phyloP scores from a whole-genome alignment of 306 rosid species.

The Cicer cuneatum region DNA sequence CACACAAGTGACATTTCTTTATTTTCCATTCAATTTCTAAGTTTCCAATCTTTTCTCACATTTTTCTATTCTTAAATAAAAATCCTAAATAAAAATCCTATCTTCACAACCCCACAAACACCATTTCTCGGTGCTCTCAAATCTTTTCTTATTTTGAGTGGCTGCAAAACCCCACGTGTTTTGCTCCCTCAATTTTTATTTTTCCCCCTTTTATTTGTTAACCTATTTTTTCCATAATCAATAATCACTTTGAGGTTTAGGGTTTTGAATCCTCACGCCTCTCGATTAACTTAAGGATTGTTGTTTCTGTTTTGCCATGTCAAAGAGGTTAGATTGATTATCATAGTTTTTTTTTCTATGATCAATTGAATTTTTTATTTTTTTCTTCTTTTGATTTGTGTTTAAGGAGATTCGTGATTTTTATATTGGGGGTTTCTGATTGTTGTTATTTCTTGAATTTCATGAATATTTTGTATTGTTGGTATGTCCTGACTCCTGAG shows the following conservation, averaged over 20 bases:
- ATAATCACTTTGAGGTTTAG: slow-evolving; percentile 50
- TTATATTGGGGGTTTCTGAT: slow-evolving; percentile 11
- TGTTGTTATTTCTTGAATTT: not conserved
- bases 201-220: not conserved
- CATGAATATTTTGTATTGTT: not conserved
- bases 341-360: not conserved
- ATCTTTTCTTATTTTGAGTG: slow-evolving; percentile 22
- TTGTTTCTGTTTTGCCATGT: slow-evolving; percentile 40
- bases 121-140: not conserved
- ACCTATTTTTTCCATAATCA: slow-evolving; percentile 15
- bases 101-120: slow-evolving; percentile 27
- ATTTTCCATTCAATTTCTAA: slow-evolving; percentile 31
- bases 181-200: slow-evolving; percentile 35
- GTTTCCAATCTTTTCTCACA: slow-evolving; percentile 14
- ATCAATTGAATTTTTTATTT: not conserved
- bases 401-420: slow-evolving; percentile 8
- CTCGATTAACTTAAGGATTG: slow-evolving; percentile 21
- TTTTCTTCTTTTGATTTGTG: not conserved
- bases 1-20: not conserved
- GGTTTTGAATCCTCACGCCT: slow-evolving; percentile 50
- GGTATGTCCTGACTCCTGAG: slow-evolving; percentile 3
- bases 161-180: slow-evolving; percentile 45
- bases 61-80: slow-evolving; percentile 19
- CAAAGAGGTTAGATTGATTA: slow-evolving; percentile 50
- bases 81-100: not conserved